phyloP scores from a whole-genome alignment of 208 protist species.

The Acanthamoeba culbertsoni region DNA sequence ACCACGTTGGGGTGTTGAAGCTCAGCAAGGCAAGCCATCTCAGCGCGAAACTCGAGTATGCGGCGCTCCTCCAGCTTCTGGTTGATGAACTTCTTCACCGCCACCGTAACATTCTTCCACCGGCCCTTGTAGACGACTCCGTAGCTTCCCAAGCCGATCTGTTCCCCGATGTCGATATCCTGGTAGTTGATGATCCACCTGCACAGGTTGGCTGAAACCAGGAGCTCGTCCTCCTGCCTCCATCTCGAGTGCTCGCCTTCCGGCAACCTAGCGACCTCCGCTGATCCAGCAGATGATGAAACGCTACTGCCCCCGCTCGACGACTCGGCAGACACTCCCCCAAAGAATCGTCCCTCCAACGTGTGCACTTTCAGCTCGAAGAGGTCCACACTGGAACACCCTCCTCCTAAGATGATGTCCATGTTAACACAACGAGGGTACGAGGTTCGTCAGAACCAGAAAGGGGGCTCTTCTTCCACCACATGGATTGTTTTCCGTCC shows the following conservation, averaged over 20 bases:
- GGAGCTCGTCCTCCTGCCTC: background rate
- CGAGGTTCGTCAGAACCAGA: background rate
- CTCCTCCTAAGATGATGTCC: background rate
- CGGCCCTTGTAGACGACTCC: constrained; percentile 1
- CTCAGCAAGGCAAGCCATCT: constrained; percentile 2
- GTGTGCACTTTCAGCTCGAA: background rate
- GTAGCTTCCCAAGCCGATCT: background rate
- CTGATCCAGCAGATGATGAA: background rate
- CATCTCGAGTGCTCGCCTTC: background rate
- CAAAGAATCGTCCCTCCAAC: background rate
- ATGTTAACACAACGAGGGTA: background rate
- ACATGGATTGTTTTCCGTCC: too few relatives aligned
- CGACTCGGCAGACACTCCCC: background rate
- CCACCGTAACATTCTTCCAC: constrained; percentile 29
- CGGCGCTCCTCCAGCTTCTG: constrained; percentile 24
- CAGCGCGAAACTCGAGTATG: constrained; percentile 24
- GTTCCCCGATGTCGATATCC: background rate
- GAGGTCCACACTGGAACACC: background rate
- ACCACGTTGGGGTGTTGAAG: constrained; percentile 40
- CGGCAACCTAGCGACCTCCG: background rate
- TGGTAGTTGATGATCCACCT: constrained; percentile 36
- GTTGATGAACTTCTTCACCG: constrained; percentile 53
- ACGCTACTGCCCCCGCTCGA: too few relatives aligned
- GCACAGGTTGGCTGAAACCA: constrained; percentile 15
- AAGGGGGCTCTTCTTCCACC: too few relatives aligned